Evolutionary conservation across 805 yeast genomes (phyloP), one percentile per base, ranked within the genome.

Genomic region (Wickerhamomyces alni): DNA sequence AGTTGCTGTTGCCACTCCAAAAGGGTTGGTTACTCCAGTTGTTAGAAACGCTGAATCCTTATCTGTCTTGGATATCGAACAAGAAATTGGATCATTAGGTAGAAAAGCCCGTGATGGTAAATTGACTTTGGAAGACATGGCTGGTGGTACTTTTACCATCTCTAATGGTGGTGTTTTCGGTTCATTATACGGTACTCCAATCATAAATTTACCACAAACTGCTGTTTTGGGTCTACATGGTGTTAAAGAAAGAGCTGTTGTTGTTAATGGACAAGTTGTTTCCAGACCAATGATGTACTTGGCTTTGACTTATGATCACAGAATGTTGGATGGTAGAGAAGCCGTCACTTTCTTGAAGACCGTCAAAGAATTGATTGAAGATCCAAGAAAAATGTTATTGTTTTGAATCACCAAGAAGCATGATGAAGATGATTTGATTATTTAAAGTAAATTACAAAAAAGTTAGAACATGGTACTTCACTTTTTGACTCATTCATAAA

Each of bases 131-230:
- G 99, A 93, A 74, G 99, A 93, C 67, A 91, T 93, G 98, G 77
- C 96, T 45, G 99, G 99, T 65, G 99, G 99, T 66, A 89, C 98
- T 44, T 89, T 93, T 75, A 93, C 99, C 59, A 93, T 93, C 58
- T 93, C 98, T 40, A 93, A 93, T 72, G 99, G 99, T 65, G 99
- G 99, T 67, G 96, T 93, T 42, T 93, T 93, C 59, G 99, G 99
- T 49, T 93, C 98, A 19, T 74, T 93, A 52, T 87, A 84, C 66
- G 99, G 99, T 65, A 93, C 99, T 38, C 99, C 99, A 59, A 93
- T 93, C 67, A 91, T 93, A 65, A 93, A 93, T 77, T 69, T 85
- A 78, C 99, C 99, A 40, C 99, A 93, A 72, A 88, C 96, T 43
- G 97, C 98, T 33, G 99, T 93, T 18, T 76, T 93, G 55, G 99